Conservation (phyloP, 2,329 filamentous ascomycete species). For the Colletotrichum plurivorum region DNA sequence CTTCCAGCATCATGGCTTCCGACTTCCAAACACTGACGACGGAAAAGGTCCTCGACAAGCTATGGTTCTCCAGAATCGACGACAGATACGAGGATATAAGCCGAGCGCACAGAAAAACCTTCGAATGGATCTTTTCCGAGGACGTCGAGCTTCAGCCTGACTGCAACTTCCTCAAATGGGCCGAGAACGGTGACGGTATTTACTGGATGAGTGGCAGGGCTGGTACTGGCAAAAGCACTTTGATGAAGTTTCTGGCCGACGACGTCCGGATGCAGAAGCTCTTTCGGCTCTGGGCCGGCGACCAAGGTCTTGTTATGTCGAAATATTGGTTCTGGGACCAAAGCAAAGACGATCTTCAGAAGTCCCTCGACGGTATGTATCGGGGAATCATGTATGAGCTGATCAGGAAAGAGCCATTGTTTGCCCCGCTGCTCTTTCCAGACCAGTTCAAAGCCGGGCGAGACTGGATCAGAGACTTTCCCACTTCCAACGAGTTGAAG, state of each 20-base stretch:
- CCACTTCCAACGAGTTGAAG: slow-evolving; percentile 4
- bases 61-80: not conserved
- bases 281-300: not conserved
- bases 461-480: not conserved
- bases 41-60: not conserved
- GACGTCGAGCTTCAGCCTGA: too few relatives aligned
- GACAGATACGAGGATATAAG: slow-evolving; percentile 8
- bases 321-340: slow-evolving; percentile 4
- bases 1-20: not conserved
- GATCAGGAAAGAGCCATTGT: not conserved
- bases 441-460: not conserved
- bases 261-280: not conserved
- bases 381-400: not conserved
- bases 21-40: not conserved
- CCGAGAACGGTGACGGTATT: not conserved
- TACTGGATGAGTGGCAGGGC: slow-evolving; percentile 12
- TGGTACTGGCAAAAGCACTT: not conserved
- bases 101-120: not conserved
- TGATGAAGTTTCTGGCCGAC: not conserved
- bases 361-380: not conserved
- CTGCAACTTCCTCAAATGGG: not conserved
- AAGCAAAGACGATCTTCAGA: not conserved
- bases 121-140: not conserved
- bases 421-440: not conserved
- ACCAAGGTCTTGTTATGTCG: not conserved